These are phyloP conservation scores for Neonectria faginata DNA, from an alignment of 2,329 filamentous ascomycete species.

Conservation along the genomic window DNA sequence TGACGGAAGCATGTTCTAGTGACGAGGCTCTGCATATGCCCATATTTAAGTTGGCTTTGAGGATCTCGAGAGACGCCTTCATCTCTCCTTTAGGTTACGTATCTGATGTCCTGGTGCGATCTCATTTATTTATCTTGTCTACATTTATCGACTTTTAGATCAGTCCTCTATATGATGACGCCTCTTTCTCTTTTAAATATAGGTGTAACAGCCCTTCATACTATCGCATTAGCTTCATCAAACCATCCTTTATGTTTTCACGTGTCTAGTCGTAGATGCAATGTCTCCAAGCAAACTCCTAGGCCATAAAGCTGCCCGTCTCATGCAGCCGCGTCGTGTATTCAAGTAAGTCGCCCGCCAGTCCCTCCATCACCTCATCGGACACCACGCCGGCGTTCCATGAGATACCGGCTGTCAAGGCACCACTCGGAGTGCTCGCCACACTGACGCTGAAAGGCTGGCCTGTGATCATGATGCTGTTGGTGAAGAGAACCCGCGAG, in stretches of 20 bases:
- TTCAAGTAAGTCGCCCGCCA: slow-evolving; percentile 53
- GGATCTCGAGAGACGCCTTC: background rate
- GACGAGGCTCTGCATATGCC: no score
- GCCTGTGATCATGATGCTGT: slow-evolving; percentile 59
- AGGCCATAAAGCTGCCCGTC: slow-evolving; percentile 38
- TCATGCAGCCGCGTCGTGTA: slow-evolving; percentile 37
- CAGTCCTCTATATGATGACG: background rate
- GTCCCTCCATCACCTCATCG: slow-evolving; percentile 49
- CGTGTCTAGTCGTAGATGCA: background rate
- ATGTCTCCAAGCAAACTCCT: background rate
- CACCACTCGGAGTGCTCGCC: slow-evolving; percentile 57
- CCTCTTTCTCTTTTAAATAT: background rate
- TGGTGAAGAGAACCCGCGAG: slow-evolving; percentile 61
- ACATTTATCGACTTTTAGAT: background rate
- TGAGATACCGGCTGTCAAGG: slow-evolving; percentile 57
- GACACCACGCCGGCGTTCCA: slow-evolving; percentile 62
- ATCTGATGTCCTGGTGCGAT: background rate
- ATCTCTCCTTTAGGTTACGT: background rate
- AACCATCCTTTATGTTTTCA: background rate
- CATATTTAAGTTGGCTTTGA: background rate
- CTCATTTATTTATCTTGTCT: background rate
- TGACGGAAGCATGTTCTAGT: background rate
- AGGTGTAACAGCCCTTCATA: background rate
- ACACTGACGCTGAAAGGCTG: slow-evolving; percentile 60
- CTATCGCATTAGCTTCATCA: no score